Percentiles rank a stretch among this genome's conserved stretches.
These are phyloP conservation scores for Colletotrichum euphorbiae DNA, from an alignment of 2,329 filamentous ascomycete species.

Conservation along the genomic window DNA sequence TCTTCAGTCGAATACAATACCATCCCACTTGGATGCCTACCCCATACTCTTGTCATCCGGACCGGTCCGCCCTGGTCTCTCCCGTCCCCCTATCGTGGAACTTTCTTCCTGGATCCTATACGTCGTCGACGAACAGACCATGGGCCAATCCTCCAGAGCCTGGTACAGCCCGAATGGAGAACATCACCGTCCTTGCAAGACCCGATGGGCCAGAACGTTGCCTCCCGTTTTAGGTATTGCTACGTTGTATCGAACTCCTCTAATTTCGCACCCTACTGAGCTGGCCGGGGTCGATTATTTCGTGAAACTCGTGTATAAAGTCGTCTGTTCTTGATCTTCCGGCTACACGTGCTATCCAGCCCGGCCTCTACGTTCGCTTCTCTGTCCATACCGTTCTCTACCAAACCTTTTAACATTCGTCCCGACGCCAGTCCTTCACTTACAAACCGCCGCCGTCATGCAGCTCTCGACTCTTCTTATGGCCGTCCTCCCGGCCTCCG, in stretches of 20 bases:
- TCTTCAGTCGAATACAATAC: slow-evolving; percentile 1
- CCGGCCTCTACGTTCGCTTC: slow-evolving; percentile 10
- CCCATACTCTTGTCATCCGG: slow-evolving; percentile 13
- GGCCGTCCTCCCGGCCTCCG: slow-evolving; percentile 18
- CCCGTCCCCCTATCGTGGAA: not conserved
- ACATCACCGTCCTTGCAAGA: not conserved
- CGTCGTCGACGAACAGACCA: not conserved
- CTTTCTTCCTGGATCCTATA: slow-evolving; percentile 2
- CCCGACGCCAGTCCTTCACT: slow-evolving; percentile 1
- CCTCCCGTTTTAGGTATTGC: slow-evolving; percentile 1
- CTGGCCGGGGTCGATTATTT: not conserved
- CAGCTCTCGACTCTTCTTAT: slow-evolving; percentile 27
- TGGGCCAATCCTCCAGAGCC: not conserved
- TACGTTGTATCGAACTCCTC: slow-evolving; percentile 22
- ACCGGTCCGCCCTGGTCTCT: not conserved
- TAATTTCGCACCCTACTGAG: slow-evolving; percentile 7
- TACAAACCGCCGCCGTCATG: slow-evolving; percentile 7
- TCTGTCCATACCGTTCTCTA: slow-evolving; percentile 11
- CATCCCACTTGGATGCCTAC: not conserved
- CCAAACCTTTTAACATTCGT: slow-evolving; percentile 7
- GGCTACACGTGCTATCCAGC: not conserved
- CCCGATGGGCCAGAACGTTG: slow-evolving; percentile 1
- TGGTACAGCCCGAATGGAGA: slow-evolving; percentile 2
- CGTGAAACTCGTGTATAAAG: slow-evolving; percentile 4
- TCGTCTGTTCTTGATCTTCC: not conserved